Evolutionary conservation across 768 basidiomycete species (phyloP).

Genomic region (Tricholoma sp.): DNA sequence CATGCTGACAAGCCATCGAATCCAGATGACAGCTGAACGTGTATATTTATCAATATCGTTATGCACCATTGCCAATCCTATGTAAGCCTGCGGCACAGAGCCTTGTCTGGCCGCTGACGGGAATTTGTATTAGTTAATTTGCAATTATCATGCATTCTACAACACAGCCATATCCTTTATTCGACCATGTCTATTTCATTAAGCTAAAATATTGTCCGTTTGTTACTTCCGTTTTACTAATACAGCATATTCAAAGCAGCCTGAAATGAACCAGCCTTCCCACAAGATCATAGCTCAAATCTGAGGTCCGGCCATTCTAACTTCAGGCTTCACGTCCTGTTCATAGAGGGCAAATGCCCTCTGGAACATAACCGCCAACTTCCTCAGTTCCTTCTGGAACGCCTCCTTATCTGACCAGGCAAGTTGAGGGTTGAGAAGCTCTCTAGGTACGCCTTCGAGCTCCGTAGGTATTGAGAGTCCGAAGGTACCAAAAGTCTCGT

Average conservation of each 20-base stretch:
- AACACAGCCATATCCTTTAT: background rate
- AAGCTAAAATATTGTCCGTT: background rate
- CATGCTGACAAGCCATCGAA: too few relatives aligned
- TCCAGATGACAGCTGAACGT: too few relatives aligned
- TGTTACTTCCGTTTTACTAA: background rate
- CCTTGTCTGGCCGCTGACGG: too few relatives aligned
- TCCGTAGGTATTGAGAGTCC: conserved; percentile 77
- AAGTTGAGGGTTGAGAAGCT: conserved; percentile 81
- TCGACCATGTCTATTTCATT: too few relatives aligned
- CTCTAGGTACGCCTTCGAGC: conserved; percentile 83
- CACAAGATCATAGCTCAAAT: conserved; percentile 16
- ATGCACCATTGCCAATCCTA: too few relatives aligned
- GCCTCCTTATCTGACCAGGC: conserved; percentile 90
- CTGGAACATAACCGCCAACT: conserved; percentile 89
- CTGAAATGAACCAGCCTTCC: background rate
- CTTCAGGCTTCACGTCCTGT: conserved; percentile 76
- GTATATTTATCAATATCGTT: too few relatives aligned
- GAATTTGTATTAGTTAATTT: too few relatives aligned
- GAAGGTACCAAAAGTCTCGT: conserved; percentile 80
- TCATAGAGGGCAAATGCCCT: conserved; percentile 93
- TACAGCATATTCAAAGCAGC: background rate
- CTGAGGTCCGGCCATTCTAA: conserved; percentile 76
- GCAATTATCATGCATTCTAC: background rate
- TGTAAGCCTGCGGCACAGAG: too few relatives aligned
- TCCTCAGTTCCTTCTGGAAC: conserved; percentile 83